These are phyloP conservation scores for Xylaria hypoxylon DNA, from an alignment of 2,329 filamentous ascomycete genomes.

Conservation along the genomic window DNA sequence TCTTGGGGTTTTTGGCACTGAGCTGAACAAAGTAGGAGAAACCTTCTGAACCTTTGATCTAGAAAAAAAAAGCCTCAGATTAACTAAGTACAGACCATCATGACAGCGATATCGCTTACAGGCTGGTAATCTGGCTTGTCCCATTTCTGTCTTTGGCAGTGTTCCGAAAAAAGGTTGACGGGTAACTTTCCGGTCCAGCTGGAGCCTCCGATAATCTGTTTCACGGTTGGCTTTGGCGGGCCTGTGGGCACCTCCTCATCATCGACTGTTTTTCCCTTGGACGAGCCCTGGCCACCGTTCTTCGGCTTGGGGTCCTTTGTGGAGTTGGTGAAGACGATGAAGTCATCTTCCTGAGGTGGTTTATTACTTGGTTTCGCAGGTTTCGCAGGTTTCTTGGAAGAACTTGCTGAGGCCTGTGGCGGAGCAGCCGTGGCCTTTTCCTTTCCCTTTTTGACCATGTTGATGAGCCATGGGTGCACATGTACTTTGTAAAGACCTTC, in stretches of 20 bases:
- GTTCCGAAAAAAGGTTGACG: constrained; percentile 91
- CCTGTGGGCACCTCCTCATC: constrained; percentile 53
- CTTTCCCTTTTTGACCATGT: constrained; percentile 67
- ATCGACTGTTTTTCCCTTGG: constrained; percentile 43
- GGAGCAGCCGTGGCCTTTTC: constrained; percentile 59
- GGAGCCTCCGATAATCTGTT: constrained; percentile 89
- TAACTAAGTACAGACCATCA: constrained; percentile 42
- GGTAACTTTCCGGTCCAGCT: constrained; percentile 98
- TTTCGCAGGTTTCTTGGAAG: constrained; percentile 52
- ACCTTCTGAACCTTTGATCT: constrained; percentile 76
- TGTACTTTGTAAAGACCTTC: constrained; percentile 3
- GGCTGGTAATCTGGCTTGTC: constrained; percentile 92
- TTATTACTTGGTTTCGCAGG: constrained; percentile 51
- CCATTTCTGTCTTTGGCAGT: constrained; percentile 97
- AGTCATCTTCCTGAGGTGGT: constrained; percentile 59
- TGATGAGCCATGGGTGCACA: constrained; percentile 44
- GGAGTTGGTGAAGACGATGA: constrained; percentile 69
- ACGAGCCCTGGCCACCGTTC: constrained; percentile 51
- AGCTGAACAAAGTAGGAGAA: constrained; percentile 86
- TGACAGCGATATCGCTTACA: constrained; percentile 57
- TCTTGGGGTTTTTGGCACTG: constrained; percentile 81
- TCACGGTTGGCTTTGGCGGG: constrained; percentile 71
- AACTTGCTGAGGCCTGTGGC: constrained; percentile 46
- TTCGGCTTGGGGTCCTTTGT: constrained; percentile 64
- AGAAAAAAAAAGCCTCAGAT: constrained; percentile 36